Evolutionary conservation across 1,284 basidiomycete genomes (phyloP), one percentile per base, ranked within the genome.

Genomic region (Coniferiporia weirii): DNA sequence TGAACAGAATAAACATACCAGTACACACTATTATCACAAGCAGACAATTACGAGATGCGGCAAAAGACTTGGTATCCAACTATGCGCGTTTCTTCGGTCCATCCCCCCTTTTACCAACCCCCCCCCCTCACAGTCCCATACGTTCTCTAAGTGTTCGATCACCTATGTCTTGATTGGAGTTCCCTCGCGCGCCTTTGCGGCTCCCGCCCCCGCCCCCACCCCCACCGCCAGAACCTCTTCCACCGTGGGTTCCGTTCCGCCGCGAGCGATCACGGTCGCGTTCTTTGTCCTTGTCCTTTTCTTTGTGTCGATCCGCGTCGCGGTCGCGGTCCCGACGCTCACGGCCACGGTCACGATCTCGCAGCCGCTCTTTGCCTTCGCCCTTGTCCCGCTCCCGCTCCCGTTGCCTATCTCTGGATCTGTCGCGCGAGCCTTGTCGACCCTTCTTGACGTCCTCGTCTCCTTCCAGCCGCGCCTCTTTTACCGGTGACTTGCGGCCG

Each of bases 101-200:
- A 56, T 54, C 34, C 46, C 20, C 20, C 22, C 10, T 49, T n/a
- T n/a, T n/a, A n/a, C n/a, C n/a, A n/a, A n/a, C n/a, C n/a, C n/a
- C n/a, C n/a, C n/a, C 27, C 27, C 38, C 50, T 80, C 73, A 85
- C 46, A 88, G 76, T 72, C 86, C 88, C 83, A 90, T 80, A 67
- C 87, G 76, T 72, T 89, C 84, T 71, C 85, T 85, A 76, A 90
- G 84, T 77, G 87, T 87, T 82, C 87, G 87, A 76, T 87, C 86
- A 53, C 74, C 79, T 63, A 74, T 68, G 32, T 64, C 66, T 55
- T 63, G 64, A 63, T 65, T 64, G 66, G 71, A 64, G 64, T 66
- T 73, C 64, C 69, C 67, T 35, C 70, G 64, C 22, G 72, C 67
- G 22, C 71, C 68, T 19, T 72, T 68, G 22, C 72, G 70, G 45